These are phyloP conservation scores for Pleurozium schreberi DNA, from an alignment of 225 moss, liverwort and hornwort species.

Conservation along the genomic window DNA sequence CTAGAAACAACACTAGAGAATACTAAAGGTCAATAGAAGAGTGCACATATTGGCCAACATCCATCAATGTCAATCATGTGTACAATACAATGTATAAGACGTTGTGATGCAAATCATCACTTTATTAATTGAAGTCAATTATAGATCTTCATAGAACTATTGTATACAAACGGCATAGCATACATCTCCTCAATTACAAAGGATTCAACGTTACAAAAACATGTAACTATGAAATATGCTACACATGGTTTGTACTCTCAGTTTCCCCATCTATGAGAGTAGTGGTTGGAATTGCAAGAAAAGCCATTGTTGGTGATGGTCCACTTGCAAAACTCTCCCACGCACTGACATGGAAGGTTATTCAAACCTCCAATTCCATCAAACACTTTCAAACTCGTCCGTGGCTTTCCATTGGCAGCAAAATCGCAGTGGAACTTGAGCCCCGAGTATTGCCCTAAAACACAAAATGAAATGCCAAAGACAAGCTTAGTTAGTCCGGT, in stretches of 20 bases:
- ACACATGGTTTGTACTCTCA: neutral
- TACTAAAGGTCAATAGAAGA: neutral
- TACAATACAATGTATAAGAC: neutral
- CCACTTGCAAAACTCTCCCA: neutral
- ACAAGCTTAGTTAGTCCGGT: fast-evolving
- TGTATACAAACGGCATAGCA: neutral
- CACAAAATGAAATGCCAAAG: neutral
- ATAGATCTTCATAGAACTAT: no score
- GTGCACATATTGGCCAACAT: no score
- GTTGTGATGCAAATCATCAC: neutral
- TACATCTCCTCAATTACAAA: neutral
- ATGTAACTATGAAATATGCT: neutral
- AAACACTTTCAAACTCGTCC: neutral
- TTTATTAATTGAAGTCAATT: neutral
- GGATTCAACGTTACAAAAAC: neutral
- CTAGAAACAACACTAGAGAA: no score
- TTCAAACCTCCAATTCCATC: neutral
- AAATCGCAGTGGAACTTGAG: neutral
- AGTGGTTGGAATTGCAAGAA: neutral
- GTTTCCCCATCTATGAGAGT: neutral
- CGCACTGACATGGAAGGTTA: neutral
- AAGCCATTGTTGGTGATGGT: neutral
- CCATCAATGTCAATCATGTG: neutral
- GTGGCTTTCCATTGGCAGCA: neutral
- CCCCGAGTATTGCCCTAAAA: neutral